Conservation (phyloP, 2,329 filamentous ascomycete species). For the Ceratocystis variospora region DNA sequence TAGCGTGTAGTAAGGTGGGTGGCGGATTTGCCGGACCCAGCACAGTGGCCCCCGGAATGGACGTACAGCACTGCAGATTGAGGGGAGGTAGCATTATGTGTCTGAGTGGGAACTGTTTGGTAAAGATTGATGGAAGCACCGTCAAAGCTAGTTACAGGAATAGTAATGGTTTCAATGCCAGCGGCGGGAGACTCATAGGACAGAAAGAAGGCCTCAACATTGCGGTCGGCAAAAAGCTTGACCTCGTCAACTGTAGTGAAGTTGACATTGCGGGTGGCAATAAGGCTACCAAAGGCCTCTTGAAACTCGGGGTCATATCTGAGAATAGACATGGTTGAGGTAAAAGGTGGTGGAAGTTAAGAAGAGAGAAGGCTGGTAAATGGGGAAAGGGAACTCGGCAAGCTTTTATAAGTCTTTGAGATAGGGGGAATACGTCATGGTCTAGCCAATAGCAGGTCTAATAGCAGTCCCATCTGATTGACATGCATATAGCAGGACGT, state of each 20-base stretch:
- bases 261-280: not conserved
- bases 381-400: not conserved
- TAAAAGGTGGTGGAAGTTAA: no score
- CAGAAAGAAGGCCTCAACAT: not conserved
- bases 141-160: conserved; percentile 20
- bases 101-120: conserved; percentile 18
- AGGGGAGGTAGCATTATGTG: not conserved
- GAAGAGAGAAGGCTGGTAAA: no score
- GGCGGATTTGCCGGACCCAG: conserved; percentile 24
- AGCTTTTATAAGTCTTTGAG: not conserved
- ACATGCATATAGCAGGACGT: no score
- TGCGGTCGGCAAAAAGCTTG: not conserved
- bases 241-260: not conserved
- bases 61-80: conserved; percentile 27
- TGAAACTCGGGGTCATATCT: conserved; percentile 11
- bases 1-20: conserved; percentile 23
- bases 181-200: conserved; percentile 7
- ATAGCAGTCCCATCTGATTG: no score
- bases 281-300: conserved; percentile 8
- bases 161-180: conserved; percentile 1
- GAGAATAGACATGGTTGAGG: not conserved
- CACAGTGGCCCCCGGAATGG: conserved; percentile 32
- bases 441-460: no score
- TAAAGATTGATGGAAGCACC: conserved; percentile 19
- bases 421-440: no score